These are phyloP conservation scores for Guillardia theta DNA, from an alignment of 78 protist genomes.

Conservation along the genomic window DNA sequence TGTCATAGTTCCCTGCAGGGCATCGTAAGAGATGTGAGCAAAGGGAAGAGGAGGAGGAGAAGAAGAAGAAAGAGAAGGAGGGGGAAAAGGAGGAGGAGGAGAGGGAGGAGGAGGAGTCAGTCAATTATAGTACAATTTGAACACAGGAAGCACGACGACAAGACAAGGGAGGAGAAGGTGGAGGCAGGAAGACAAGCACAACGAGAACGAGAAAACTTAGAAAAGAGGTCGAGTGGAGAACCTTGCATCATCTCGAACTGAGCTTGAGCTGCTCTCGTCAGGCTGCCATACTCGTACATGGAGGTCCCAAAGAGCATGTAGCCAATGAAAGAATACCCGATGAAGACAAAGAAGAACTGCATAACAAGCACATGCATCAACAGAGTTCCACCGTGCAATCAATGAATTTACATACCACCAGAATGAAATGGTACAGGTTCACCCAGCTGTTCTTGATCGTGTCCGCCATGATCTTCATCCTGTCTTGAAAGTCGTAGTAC, in stretches of 20 bases:
- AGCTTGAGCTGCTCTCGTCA: not conserved
- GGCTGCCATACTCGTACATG: not conserved
- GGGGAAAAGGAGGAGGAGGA: not conserved
- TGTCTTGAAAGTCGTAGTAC: not conserved
- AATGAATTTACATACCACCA: too few species aligned
- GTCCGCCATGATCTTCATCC: not conserved
- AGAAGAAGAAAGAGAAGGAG: not conserved
- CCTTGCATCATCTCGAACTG: not conserved
- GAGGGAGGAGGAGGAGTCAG: not conserved
- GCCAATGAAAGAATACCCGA: not conserved
- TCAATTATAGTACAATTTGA: too few species aligned
- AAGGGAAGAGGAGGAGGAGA: not conserved
- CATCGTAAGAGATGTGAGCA: not conserved
- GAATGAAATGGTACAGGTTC: not conserved
- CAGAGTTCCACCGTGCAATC: too few species aligned
- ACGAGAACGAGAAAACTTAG: not conserved
- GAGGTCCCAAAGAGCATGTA: not conserved
- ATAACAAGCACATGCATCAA: too few species aligned
- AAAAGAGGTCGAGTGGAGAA: not conserved
- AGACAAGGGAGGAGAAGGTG: not conserved
- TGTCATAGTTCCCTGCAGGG: not conserved
- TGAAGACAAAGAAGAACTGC: not conserved
- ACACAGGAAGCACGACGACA: not conserved
- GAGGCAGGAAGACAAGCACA: not conserved
- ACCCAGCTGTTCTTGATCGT: not conserved